Evolutionary conservation across 2,329 filamentous ascomycete genomes (phyloP), one percentile per base, ranked within the genome.

Genomic region (Cyclaneusma minus): DNA sequence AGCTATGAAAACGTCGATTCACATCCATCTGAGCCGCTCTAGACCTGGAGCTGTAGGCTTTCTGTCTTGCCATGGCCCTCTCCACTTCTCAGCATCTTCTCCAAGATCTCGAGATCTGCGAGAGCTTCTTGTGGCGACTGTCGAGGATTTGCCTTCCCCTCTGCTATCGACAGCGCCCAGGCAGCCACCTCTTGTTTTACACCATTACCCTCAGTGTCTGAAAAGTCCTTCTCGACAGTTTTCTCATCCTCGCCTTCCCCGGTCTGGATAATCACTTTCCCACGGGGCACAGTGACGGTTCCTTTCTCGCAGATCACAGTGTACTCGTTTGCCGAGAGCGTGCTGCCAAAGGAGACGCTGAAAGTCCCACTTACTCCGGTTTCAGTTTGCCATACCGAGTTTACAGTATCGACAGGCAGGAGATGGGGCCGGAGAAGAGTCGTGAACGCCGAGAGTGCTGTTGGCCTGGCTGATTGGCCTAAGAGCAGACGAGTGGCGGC

Each of bases 401-500:
- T 44, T 3, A 48, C 33, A 1, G 45, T 47, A 24, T 48, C 45
- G 16, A 47, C 40, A 4, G 45, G 45, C 7, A 39, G 40, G 6
- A 48, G 31, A 30, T 48, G 37, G 22, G 39, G 27, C 25, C 40
- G 36, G 3, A 47, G 31, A 9, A 44, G 38, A 13, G 39, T 32
- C 4, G 40, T 40, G 14, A 39, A 47, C 12, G 40, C 42, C 3
- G 39, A 35, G 11, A 46, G 28, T 5, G 40, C 18, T 6, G 29
- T 35, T 12, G 41, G 39, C 27, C 34, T 37, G 13, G 34, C 36
- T 16, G 29, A 27, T 15, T 35, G 52, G 11, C 58, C 55, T 3
- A 83, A 52, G 21, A 85, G 43, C 16, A 65, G 46, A 10, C 78
- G 57, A 25, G 74, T 58, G 0, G 53, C 70, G 6, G 78, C 78